Base-by-base conservation (phyloP, 495 filamentous ascomycete genomes). In the Diplogelasinospora grovesii region DNA sequence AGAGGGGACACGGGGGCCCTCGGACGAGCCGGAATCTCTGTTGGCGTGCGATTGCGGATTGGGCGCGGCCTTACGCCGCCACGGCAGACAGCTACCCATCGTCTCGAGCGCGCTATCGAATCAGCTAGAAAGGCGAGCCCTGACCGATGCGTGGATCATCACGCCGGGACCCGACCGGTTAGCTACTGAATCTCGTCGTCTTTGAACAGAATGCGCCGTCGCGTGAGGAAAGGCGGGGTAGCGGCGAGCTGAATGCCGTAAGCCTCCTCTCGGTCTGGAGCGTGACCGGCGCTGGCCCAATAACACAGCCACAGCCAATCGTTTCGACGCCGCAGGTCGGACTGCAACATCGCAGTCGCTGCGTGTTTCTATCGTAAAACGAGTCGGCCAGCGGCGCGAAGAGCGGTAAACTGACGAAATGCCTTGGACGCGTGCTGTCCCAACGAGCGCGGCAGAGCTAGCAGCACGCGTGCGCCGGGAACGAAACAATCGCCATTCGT, bases 401-500 rank as follows among this genome's bases (percentile, higher is more conserved):
- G n/a, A 30, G 28, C n/a, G 28, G 28, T 30, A 30, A 13, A 14
- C 28, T 30, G 28, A 30, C 28, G 28, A 30, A 30, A 30, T 14
- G 28, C 28, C 28, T 30, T 30, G n/a, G n/a, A n/a, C n/a, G n/a
- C 28, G 28, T 30, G n/a, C 28, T 30, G 28, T 30, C 28, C 28
- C 28, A 30, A n/a, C n/a, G 28, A 30, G 28, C 28, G 28, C 28
- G 28, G 28, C 28, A 30, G 28, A 30, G n/a, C 28, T n/a, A 13
- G 28, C 11, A 30, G n/a, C 28, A 30, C 11, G n/a, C 28, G 5
- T 13, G 28, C 5, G n/a, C n/a, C n/a, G 28, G n/a, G 28, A 30
- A 30, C 28, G n/a, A n/a, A 30, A 30, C 28, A 30, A 30, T 30
- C 5, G 4, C 28, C 28, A 30, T 30, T 30, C 28, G n/a, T n/a